Percentiles rank a stretch among this genome's conserved stretches.
Evolutionary conservation across 345 rosid species (phyloP).

Genomic region (Bruguiera sexangula): DNA sequence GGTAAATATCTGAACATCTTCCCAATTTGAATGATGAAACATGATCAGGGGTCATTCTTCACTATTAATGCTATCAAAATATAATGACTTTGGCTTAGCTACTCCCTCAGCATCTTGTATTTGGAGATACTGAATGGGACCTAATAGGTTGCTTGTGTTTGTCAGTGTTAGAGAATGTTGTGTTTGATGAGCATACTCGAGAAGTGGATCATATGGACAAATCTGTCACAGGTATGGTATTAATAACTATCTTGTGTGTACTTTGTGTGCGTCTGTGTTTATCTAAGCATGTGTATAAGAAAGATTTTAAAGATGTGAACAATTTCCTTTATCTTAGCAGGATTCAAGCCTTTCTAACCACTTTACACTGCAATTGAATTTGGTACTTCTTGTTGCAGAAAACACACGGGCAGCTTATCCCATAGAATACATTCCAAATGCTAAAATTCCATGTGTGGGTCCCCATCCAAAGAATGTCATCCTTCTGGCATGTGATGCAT

Average conservation of each 20-base stretch:
- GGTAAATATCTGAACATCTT: conserved; percentile 36
- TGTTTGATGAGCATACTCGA: conserved; percentile 85
- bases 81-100: not conserved
- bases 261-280: too few relatives aligned
- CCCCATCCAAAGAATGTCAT: conserved; percentile 33
- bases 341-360: conserved; percentile 1
- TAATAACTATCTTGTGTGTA: too few relatives aligned
- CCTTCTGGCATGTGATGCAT: conserved; percentile 36
- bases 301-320: not conserved
- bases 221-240: conserved; percentile 70
- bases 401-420: conserved; percentile 39
- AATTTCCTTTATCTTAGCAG: not conserved
- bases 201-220: conserved; percentile 84
- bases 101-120: not conserved
- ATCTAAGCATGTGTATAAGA: not conserved
- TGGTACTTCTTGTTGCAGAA: conserved; percentile 19
- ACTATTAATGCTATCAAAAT: not conserved
- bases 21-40: not conserved
- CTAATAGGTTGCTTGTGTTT: conserved; percentile 6
- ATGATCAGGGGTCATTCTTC: not conserved
- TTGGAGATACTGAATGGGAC: not conserved
- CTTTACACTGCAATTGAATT: not conserved
- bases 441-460: conserved; percentile 32
- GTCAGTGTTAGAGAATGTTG: conserved; percentile 90
- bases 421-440: conserved; percentile 31